These are phyloP conservation scores for Umbilicus rupestris DNA, from an alignment of 164 flowering plant genomes.

Conservation along the genomic window DNA sequence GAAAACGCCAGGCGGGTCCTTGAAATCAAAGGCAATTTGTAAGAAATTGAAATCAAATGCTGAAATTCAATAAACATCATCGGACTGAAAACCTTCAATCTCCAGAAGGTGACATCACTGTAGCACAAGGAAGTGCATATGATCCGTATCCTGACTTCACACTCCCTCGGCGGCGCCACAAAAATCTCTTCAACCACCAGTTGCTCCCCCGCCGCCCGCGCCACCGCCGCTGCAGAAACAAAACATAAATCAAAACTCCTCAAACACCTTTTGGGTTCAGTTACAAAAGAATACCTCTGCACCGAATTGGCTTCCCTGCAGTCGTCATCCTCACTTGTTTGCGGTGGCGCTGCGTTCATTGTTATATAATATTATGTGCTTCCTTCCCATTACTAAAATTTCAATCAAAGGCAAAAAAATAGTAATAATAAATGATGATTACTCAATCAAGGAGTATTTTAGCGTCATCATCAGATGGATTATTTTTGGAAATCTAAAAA, in stretches of 20 bases:
- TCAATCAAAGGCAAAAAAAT: too few species aligned
- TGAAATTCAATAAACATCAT: not conserved
- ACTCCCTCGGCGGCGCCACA: conserved; percentile 48
- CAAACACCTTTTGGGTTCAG: too few species aligned
- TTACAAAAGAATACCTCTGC: conserved; percentile 20
- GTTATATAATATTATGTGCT: too few species aligned
- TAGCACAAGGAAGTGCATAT: conserved; percentile 56
- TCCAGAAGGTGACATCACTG: conserved; percentile 56
- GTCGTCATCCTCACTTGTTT: too few species aligned
- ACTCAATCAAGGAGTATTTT: too few species aligned
- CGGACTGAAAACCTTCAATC: conserved; percentile 22
- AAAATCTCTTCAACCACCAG: conserved; percentile 48
- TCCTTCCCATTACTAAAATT: too few species aligned
- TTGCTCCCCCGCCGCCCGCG: conserved; percentile 40
- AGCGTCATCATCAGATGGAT: too few species aligned
- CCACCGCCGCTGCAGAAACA: conserved; percentile 36
- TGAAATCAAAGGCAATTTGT: conserved; percentile 6
- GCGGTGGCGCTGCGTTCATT: too few species aligned
- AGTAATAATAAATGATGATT: too few species aligned
- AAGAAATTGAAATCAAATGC: not conserved
- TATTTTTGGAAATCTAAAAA: too few species aligned
- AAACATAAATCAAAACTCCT: not conserved
- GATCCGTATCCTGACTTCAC: conserved; percentile 44
- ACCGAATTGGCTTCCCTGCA: conserved; percentile 27
- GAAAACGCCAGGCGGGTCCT: conserved; percentile 43